A percentile compares a stretch with the other conserved stretches of the same genome.
phyloP scores from a whole-genome alignment of 768 basidiomycete species.

The Postia placenta region DNA sequence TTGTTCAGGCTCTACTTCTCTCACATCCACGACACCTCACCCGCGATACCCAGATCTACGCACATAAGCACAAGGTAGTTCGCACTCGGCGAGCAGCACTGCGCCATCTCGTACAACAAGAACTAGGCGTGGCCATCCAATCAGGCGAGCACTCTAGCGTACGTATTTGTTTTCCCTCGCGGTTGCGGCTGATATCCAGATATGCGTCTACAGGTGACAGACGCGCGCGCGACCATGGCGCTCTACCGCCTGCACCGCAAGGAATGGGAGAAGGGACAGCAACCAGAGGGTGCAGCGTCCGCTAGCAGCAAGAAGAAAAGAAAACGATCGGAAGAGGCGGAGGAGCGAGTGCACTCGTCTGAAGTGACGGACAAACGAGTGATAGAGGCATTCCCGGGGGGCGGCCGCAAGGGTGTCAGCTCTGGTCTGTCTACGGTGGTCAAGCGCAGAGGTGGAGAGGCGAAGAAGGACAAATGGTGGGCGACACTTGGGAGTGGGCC shows the following conservation, averaged over 20 bases:
- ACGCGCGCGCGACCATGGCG: constrained; percentile 94
- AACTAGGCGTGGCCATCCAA: constrained; percentile 78
- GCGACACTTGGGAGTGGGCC: background rate
- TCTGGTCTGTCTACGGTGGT: constrained; percentile 54
- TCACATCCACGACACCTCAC: constrained; percentile 60
- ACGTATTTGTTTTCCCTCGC: constrained; percentile 24
- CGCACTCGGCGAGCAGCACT: constrained; percentile 70
- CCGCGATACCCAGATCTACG: constrained; percentile 66
- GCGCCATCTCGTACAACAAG: constrained; percentile 72
- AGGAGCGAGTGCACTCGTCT: background rate
- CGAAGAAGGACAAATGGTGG: constrained; percentile 1
- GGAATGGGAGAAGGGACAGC: constrained; percentile 57
- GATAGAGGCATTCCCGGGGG: constrained; percentile 33
- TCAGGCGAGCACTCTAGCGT: constrained; percentile 89
- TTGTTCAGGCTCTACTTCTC: constrained; percentile 53
- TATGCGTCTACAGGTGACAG: constrained; percentile 57
- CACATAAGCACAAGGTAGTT: constrained; percentile 50
- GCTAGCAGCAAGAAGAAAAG: background rate
- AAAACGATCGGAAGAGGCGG: background rate
- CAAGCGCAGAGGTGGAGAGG: constrained; percentile 16
- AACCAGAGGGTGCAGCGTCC: background rate
- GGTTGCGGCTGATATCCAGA: background rate
- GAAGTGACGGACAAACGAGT: background rate
- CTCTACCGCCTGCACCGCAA: constrained; percentile 79
- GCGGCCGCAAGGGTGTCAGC: constrained; percentile 58